phyloP scores from a whole-genome alignment of 306 rosid species.

The Prunus davidiana region DNA sequence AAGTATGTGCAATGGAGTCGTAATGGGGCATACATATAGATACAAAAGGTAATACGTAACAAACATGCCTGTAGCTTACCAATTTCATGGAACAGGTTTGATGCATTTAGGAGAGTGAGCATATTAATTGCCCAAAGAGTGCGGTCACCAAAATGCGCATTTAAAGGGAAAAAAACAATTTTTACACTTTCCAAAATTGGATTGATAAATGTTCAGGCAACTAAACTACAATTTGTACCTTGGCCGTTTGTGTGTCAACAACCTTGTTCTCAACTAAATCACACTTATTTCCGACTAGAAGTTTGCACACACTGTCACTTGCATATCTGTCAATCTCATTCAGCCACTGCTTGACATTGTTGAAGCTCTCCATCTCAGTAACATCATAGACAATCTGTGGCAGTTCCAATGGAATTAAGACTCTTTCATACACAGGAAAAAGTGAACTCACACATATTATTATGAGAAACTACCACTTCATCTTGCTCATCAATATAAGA shows the following conservation, averaged over 20 bases:
- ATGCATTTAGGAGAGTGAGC: background rate
- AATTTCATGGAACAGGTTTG: background rate
- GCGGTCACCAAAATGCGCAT: background rate
- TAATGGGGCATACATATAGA: background rate
- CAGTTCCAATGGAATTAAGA: conserved; percentile 28
- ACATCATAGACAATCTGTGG: conserved; percentile 96
- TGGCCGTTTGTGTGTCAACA: conserved; percentile 81
- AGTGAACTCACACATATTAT: background rate
- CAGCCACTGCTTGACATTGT: conserved; percentile 97
- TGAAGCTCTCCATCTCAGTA: conserved; percentile 93
- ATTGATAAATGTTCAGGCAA: background rate
- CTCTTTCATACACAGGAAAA: background rate
- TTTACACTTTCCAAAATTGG: background rate
- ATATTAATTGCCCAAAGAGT: background rate
- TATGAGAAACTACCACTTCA: background rate
- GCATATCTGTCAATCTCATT: conserved; percentile 95
- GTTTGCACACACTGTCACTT: conserved; percentile 88
- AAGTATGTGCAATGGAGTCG: background rate
- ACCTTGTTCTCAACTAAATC: conserved; percentile 83
- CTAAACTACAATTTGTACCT: conserved; percentile 44
- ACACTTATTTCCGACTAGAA: conserved; percentile 89
- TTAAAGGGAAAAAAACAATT: background rate
- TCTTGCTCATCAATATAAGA: background rate
- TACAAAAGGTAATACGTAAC: background rate
- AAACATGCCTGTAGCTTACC: background rate